Evolutionary conservation across 306 rosid genomes (phyloP).

Genomic region (Castanea mollissima): DNA sequence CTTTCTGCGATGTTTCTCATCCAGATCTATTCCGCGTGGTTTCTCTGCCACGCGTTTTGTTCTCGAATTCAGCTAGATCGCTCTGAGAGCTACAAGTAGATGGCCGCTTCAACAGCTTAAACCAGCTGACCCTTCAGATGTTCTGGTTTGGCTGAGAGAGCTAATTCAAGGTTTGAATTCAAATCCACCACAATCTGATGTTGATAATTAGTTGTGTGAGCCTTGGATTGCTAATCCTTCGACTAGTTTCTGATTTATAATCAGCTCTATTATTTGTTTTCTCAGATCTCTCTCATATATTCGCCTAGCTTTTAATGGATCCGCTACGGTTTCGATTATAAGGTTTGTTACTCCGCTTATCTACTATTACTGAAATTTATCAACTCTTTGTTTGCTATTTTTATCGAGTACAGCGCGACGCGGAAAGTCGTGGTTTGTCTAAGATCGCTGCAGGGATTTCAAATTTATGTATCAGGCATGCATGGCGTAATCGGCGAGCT

Average conservation of each 20-base stretch:
- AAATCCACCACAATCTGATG: neutral
- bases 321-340: neutral
- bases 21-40: neutral
- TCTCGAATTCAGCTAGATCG: constrained; percentile 15
- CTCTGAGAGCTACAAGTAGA: constrained; percentile 15
- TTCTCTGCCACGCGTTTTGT: fast-evolving
- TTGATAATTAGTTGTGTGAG: neutral
- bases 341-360: neutral
- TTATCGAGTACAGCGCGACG: no score
- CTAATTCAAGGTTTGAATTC: neutral
- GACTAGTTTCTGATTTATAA: neutral
- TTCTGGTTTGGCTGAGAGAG: neutral
- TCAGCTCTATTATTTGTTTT: neutral
- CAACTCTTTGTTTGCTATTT: no score
- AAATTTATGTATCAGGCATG: neutral
- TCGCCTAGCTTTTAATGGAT: neutral
- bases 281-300: neutral
- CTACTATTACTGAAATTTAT: neutral
- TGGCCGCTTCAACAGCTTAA: neutral
- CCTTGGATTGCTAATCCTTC: neutral
- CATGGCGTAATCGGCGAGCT: neutral
- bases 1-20: neutral
- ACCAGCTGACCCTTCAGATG: neutral
- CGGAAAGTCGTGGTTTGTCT: neutral
- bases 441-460: neutral